phyloP scores from a whole-genome alignment of 116 monocot genomes.

The Cymodocea nodosa region DNA sequence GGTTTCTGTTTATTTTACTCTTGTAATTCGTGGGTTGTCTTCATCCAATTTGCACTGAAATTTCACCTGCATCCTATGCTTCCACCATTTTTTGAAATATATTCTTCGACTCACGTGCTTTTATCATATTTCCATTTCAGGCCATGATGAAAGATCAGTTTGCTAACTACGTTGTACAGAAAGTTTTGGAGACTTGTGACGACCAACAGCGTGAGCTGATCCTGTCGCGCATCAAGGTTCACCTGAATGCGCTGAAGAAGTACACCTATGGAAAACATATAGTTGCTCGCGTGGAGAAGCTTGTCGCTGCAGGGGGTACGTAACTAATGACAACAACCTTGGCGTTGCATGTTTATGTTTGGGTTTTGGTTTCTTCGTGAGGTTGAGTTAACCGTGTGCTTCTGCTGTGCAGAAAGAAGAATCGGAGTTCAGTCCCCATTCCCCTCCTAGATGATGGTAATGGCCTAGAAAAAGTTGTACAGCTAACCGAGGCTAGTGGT shows the following conservation, averaged over 20 bases:
- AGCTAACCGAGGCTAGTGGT: conserved; percentile 36
- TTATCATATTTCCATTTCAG: no score
- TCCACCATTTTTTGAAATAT: no score
- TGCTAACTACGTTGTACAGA: conserved; percentile 53
- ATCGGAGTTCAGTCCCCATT: conserved; percentile 10
- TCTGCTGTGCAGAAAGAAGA: conserved; percentile 5
- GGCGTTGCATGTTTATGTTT: no score
- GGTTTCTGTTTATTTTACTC: conserved; percentile 18
- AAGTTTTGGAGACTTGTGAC: conserved; percentile 40
- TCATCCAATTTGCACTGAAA: no score
- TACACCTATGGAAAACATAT: conserved; percentile 61
- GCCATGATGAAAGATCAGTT: conserved; percentile 56
- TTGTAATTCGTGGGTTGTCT: background rate
- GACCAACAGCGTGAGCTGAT: conserved; percentile 35
- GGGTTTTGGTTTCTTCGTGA: background rate
- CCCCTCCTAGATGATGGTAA: background rate
- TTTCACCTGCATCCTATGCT: no score
- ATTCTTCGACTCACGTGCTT: no score
- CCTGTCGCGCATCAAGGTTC: conserved; percentile 31
- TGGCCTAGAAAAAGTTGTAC: conserved; percentile 9
- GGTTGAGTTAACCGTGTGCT: background rate
- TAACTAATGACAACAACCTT: no score
- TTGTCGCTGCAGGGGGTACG: conserved; percentile 38
- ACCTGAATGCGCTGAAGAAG: conserved; percentile 36
- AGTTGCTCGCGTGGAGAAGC: conserved; percentile 51